Evolutionary conservation across 176 grass and related monocot genomes (phyloP).

Genomic region (Zizania latifolia): DNA sequence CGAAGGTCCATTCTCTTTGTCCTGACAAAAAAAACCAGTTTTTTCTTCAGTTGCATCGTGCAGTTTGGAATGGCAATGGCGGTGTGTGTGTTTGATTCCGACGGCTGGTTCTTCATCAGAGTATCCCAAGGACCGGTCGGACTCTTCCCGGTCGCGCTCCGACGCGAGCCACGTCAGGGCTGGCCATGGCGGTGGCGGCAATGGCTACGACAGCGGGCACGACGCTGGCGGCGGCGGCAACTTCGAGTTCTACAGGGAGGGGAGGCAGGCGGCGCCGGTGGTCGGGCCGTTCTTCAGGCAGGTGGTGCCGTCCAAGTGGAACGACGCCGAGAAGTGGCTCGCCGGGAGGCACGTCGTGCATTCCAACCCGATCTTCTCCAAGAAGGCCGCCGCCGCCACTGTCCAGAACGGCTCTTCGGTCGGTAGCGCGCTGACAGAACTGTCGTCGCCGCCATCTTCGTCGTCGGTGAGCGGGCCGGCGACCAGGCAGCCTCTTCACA

Average conservation of each 20-base stretch:
- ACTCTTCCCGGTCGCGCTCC: conserved; percentile 29
- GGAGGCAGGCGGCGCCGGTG: conserved; percentile 19
- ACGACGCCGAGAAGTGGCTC: conserved; percentile 97
- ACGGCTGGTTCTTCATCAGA: background rate
- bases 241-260: conserved; percentile 80
- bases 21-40: background rate
- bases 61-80: background rate
- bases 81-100: background rate
- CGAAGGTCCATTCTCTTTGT: conserved; percentile 21
- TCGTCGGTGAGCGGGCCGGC: conserved; percentile 27
- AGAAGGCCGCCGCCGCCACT: conserved; percentile 15
- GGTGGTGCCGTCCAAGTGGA: conserved; percentile 96
- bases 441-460: conserved; percentile 1
- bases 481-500: conserved; percentile 5
- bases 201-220: conserved; percentile 33
- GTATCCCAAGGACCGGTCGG: conserved; percentile 34
- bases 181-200: background rate
- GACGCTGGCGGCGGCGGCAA: conserved; percentile 10
- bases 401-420: background rate
- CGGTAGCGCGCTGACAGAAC: conserved; percentile 23
- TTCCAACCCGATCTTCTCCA: conserved; percentile 69
- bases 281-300: conserved; percentile 49
- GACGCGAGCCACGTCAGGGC: conserved; percentile 25
- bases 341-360: conserved; percentile 69
- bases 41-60: background rate